Percentiles rank a stretch among this genome's conserved stretches.
phyloP scores from a whole-genome alignment of 1,284 basidiomycete species.

The Leccinum laetum region DNA sequence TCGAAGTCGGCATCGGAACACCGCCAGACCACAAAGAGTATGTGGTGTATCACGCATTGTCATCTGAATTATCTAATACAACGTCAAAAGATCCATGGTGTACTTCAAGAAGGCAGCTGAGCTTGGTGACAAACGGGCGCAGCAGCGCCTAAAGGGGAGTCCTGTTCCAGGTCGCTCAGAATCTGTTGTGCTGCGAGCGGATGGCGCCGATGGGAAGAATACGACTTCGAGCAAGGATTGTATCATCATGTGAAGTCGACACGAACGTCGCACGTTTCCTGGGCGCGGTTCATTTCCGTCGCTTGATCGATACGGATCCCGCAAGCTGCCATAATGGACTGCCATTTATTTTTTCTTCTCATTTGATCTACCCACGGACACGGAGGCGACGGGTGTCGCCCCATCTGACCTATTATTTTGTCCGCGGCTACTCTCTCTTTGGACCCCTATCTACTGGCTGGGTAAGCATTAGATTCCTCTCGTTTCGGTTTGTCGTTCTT shows the following conservation, averaged over 20 bases:
- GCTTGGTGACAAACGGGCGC: conserved; percentile 93
- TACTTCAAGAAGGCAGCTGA: conserved; percentile 94
- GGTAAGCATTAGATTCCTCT: not conserved
- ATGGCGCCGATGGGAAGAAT: conserved; percentile 38
- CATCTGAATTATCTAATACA: conserved; percentile 7
- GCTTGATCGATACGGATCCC: not conserved
- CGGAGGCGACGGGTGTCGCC: conserved; percentile 1
- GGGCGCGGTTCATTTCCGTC: conserved; percentile 15
- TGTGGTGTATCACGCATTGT: not conserved
- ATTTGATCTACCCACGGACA: conserved; percentile 20
- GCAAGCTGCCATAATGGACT: not conserved
- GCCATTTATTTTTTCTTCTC: not conserved
- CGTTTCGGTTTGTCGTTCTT: conserved; percentile 14
- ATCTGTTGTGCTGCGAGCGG: conserved; percentile 53
- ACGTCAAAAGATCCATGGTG: conserved; percentile 54
- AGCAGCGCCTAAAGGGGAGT: conserved; percentile 79
- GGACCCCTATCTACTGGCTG: conserved; percentile 2
- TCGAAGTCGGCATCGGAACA: conserved; percentile 91
- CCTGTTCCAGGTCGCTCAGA: conserved; percentile 60
- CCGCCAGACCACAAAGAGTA: conserved; percentile 66
- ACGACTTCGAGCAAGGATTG: conserved; percentile 72
- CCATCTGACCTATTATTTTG: not conserved
- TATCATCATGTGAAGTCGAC: conserved; percentile 69
- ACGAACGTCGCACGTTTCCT: conserved; percentile 4
- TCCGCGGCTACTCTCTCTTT: not conserved